phyloP scores from a whole-genome alignment of 371 early-diverging fungal genomes.

The Phascolomyces articulosus region DNA sequence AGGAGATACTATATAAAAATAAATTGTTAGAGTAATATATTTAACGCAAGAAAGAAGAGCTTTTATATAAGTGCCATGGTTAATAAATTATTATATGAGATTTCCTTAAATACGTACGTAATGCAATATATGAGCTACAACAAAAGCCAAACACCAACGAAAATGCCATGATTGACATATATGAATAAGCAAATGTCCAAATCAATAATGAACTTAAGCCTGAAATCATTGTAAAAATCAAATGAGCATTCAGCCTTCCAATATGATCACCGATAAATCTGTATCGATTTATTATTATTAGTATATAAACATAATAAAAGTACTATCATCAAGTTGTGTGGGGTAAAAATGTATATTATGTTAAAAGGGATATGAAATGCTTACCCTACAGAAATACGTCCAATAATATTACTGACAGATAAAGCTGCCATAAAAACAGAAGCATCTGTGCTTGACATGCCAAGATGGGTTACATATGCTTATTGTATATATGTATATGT shows the following conservation, averaged over 20 bases:
- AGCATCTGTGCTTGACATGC: slow-evolving; percentile 17
- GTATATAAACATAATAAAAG: too few relatives aligned
- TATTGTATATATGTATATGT: neutral
- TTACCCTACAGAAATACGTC: slow-evolving; percentile 20
- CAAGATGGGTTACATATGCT: slow-evolving; percentile 26
- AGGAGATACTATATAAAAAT: slow-evolving; percentile 31
- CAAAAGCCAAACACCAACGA: slow-evolving; percentile 27
- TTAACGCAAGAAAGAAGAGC: neutral
- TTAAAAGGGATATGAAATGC: too few relatives aligned
- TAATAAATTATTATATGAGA: neutral
- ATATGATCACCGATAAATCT: slow-evolving; percentile 40
- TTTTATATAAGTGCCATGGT: neutral
- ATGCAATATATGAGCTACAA: slow-evolving; percentile 43
- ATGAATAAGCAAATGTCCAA: slow-evolving; percentile 49
- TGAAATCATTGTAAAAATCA: slow-evolving; percentile 31
- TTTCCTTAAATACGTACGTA: slow-evolving; percentile 26
- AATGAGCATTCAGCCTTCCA: slow-evolving; percentile 48
- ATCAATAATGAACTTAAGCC: slow-evolving; percentile 40
- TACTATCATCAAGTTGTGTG: too few relatives aligned
- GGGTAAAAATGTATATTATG: too few relatives aligned
- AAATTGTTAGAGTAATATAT: slow-evolving; percentile 3
- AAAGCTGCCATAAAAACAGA: slow-evolving; percentile 16
- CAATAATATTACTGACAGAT: slow-evolving; percentile 16
- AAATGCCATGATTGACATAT: slow-evolving; percentile 26
- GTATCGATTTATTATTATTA: too few relatives aligned